Base-by-base conservation (phyloP, 2,329 filamentous ascomycete species). In the Sclerotinia minor region DNA sequence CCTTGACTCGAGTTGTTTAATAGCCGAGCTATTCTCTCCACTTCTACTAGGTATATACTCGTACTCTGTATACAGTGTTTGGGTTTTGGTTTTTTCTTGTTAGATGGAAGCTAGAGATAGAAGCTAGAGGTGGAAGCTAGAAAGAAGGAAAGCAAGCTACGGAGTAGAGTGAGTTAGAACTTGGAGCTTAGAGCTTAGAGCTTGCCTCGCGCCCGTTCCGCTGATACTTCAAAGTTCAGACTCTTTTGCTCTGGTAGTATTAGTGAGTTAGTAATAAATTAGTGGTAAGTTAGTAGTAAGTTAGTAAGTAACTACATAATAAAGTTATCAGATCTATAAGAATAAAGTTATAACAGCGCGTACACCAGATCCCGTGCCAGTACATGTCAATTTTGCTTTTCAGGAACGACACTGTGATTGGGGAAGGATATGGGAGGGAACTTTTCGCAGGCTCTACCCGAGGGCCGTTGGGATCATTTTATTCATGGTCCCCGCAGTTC, bases 381-480 rank as follows among this genome's bases (percentile, higher is more conserved):
- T 32, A 54, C 52, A 35, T 55, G 21, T 55, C 53, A n/a, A 35
- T 32, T 15, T 35, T n/a, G 35, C 35, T 55, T 55, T 35, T 38
- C 55, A 45, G 55, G 55, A 45, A 59, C 55, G 9, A 21, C 38
- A 4, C 11, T 21, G 41, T 59, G 57, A 59, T 47, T 47, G 57
- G 57, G 8, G 17, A 5, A 13, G 38, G 17, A 21, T 21, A 21
- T 9, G 19, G 35, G 19, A 29, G 8, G 52, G 35, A 6, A 38
- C 35, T 38, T 38, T 38, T 38, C 7, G 15, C 45, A 19, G 38
- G 38, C n/a, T 59, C 17, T 45, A 59, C 38, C 38, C 38, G 38
- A 59, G 44, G 35, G 53, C 55, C 57, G 41, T 32, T 59, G 57
- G 57, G 26, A 59, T 59, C 41, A 32, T 24, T n/a, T n/a, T 32